Conservation (phyloP, 2,329 filamentous ascomycete genomes). For the Trichoderma aggressivum region DNA sequence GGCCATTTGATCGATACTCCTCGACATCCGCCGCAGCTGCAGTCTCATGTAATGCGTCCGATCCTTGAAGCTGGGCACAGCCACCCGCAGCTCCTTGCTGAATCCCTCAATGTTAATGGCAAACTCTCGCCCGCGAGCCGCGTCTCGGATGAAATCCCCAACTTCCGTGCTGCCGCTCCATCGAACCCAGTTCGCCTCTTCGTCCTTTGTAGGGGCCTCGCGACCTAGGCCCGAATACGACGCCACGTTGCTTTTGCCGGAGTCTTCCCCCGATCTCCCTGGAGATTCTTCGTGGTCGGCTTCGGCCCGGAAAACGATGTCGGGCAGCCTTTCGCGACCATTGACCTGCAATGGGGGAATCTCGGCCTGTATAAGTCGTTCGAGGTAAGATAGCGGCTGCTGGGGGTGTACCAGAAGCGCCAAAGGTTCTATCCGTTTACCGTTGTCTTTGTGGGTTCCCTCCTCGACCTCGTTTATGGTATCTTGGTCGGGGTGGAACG, state of each 20-base stretch:
- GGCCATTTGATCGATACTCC: conserved; percentile 64
- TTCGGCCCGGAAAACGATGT: conserved; percentile 75
- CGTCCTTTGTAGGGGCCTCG: conserved; percentile 46
- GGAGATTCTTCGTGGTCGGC: conserved; percentile 57
- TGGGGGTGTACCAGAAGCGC: conserved; percentile 85
- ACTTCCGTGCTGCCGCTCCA: conserved; percentile 90
- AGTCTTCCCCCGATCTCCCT: conserved; percentile 30
- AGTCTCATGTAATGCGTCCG: conserved; percentile 85
- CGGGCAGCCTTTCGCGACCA: conserved; percentile 65
- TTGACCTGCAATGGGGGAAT: conserved; percentile 66
- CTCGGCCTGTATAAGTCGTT: conserved; percentile 84
- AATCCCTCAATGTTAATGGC: conserved; percentile 75
- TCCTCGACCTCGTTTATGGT: conserved; percentile 42
- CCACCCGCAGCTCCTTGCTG: conserved; percentile 64
- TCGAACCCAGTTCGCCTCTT: conserved; percentile 63
- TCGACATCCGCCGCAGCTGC: conserved; percentile 68
- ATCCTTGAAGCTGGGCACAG: conserved; percentile 83
- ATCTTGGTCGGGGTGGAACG: conserved; percentile 40
- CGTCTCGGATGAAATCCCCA: conserved; percentile 90
- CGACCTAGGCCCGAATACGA: conserved; percentile 69
- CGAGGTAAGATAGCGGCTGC: conserved; percentile 86
- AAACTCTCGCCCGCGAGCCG: conserved; percentile 79
- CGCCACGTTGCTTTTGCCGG: conserved; percentile 49
- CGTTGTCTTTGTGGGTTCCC: conserved; percentile 30
- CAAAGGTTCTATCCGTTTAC: conserved; percentile 65